A percentile compares a stretch with the other conserved stretches of the same genome.
phyloP scores from a whole-genome alignment of 2,329 filamentous ascomycete species.

The Cucurbitaria berberidis region DNA sequence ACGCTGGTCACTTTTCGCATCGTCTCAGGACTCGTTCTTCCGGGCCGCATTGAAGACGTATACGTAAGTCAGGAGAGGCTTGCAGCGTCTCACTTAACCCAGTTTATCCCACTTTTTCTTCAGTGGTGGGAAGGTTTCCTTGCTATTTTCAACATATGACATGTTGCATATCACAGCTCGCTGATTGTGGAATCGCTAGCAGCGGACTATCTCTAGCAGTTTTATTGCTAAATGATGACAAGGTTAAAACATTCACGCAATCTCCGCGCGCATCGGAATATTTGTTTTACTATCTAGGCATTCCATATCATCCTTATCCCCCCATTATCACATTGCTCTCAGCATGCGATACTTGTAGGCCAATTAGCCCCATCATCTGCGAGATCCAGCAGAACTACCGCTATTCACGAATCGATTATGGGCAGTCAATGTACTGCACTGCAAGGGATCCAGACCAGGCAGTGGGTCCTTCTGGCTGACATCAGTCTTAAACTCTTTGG shows the following conservation, averaged over 20 bases:
- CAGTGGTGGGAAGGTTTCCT: neutral
- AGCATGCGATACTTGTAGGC: no score
- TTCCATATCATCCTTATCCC: neutral
- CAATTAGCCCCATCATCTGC: neutral
- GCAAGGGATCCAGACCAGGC: neutral
- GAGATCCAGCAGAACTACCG: slow-evolving; percentile 16
- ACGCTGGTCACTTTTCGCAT: slow-evolving; percentile 16
- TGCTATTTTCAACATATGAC: neutral
- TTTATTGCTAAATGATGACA: neutral
- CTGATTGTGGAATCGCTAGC: neutral
- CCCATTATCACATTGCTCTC: neutral
- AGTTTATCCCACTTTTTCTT: neutral
- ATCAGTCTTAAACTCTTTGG: neutral
- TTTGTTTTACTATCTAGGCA: neutral
- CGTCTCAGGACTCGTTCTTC: slow-evolving; percentile 6
- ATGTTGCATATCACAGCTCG: neutral
- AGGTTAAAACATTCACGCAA: neutral
- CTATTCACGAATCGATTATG: neutral
- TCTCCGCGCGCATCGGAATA: neutral
- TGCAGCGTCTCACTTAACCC: neutral
- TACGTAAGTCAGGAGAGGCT: slow-evolving; percentile 17
- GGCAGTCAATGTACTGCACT: neutral
- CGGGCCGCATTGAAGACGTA: slow-evolving; percentile 6
- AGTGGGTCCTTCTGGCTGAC: neutral
- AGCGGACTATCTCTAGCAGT: neutral